Conservation (phyloP, 768 basidiomycete genomes). For the Serendipita sp. region DNA sequence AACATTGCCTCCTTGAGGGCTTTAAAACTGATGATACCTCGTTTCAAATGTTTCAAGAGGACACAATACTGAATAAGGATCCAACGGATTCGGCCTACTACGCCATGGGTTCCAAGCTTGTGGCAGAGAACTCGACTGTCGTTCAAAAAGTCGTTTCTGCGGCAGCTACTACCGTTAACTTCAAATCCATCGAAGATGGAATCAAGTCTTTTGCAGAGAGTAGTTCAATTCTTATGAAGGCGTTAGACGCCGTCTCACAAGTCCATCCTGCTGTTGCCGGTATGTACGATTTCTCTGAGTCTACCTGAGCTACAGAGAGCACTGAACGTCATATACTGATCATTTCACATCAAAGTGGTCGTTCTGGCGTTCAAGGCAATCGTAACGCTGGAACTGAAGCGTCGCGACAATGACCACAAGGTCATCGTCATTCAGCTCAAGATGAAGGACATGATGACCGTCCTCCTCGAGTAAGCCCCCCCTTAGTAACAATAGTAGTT, state of each 20-base stretch:
- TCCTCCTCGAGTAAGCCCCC: constrained; percentile 27
- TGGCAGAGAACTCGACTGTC: no score
- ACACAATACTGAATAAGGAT: no score
- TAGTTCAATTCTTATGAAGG: constrained; percentile 16
- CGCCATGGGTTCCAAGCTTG: no score
- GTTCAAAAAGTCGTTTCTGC: no score
- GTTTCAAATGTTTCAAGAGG: no score
- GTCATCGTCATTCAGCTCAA: constrained; percentile 30
- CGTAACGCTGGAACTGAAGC: constrained; percentile 30
- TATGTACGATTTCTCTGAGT: background rate
- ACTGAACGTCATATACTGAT: no score
- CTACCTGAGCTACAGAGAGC: no score
- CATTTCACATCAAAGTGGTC: constrained; percentile 21
- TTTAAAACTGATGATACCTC: no score
- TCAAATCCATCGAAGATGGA: constrained; percentile 13
- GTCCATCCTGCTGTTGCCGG: constrained; percentile 19
- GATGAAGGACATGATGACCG: constrained; percentile 35
- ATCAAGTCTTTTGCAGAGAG: constrained; percentile 15
- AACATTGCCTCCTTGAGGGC: no score
- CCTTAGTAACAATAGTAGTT: background rate
- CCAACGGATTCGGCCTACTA: no score
- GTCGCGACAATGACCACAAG: constrained; percentile 37
- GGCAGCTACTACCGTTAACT: background rate
- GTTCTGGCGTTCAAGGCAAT: constrained; percentile 37
- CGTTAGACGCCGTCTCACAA: constrained; percentile 17